Evolutionary conservation across 148 eudicot genomes (phyloP).

Genomic region (Pouteria glomerata): DNA sequence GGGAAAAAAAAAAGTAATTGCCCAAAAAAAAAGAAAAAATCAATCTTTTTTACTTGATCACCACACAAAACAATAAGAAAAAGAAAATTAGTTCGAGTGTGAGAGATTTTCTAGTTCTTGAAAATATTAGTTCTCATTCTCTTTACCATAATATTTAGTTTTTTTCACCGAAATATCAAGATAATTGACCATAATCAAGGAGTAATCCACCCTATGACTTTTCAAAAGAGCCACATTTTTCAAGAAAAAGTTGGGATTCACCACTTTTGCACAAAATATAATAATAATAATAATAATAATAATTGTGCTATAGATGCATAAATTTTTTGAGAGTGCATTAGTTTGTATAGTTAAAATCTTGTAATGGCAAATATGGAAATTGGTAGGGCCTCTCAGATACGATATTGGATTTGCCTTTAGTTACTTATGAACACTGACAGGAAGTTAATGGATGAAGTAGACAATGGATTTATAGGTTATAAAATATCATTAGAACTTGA

Average conservation of each 20-base stretch:
- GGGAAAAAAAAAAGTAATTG: not conserved
- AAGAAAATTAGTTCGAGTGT: not conserved
- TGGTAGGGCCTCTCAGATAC: slow-evolving; percentile 1
- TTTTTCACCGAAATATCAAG: not conserved
- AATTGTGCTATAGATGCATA: not conserved
- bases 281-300: not conserved
- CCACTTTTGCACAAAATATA: not conserved
- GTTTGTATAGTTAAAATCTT: not conserved
- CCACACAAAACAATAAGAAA: not conserved
- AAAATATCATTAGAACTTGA: not conserved
- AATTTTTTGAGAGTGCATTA: not conserved
- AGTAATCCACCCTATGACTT: not conserved
- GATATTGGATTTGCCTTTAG: not conserved
- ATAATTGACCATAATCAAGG: not conserved
- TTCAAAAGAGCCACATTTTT: not conserved
- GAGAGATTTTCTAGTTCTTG: not conserved
- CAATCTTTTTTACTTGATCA: not conserved
- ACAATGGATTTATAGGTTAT: not conserved
- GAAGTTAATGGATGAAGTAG: not conserved
- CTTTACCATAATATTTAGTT: not conserved
- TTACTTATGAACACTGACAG: not conserved
- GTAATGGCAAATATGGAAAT: not conserved
- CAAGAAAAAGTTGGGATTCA: not conserved
- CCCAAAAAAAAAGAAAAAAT: not conserved
- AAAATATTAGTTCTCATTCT: not conserved